Evolutionary conservation across 768 basidiomycete genomes (phyloP), one percentile per base, ranked within the genome.

Genomic region (Boletales sp.): DNA sequence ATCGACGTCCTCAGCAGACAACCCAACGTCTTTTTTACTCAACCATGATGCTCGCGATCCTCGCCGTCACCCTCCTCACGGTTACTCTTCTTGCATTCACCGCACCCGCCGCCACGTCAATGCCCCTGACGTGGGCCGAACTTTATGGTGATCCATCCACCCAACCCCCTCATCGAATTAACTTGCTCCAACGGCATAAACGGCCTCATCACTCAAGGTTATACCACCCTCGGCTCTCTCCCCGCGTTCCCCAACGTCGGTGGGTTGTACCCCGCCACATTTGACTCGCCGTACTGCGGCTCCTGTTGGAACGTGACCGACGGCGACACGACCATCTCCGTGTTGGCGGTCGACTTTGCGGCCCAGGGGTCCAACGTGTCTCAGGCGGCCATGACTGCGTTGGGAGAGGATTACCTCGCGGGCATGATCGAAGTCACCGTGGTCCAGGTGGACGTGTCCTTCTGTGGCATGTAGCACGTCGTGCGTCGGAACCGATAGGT

Each of bases 361-460:
- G 17, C 3, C 2, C 49, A 53, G 0, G 75, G 72, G 7, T 82
- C 79, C 57, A 79, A 77, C 48, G 62, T 83, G 25, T 74, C 79
- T 1, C 57, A 74, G 54, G 64, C 57, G 19, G 80, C 82, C 17
- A 21, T 21, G 21, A 21, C 21, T 4, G 4, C 21, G 21, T 21
- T 4, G 21, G 21, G 21, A 21, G 25, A 4, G 25, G 5, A 28
- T 28, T 5, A 28, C 25, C 25, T 28, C 5, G 83, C 82, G 13
- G 84, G 84, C 9, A 66, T 74, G 18, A 70, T 84, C 17, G 42
- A 69, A 12, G 79, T 79, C 12, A 68, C 63, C 12, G 67, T 76
- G 6, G 65, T 51, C 5, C 64, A 78, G 50, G 77, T 84, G 9
- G 65, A 56, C 36, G 50, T 72, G 5, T 76, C 80, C 0, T 53